Conservation (phyloP, 345 rosid species). For the Eucalyptus regnans region DNA sequence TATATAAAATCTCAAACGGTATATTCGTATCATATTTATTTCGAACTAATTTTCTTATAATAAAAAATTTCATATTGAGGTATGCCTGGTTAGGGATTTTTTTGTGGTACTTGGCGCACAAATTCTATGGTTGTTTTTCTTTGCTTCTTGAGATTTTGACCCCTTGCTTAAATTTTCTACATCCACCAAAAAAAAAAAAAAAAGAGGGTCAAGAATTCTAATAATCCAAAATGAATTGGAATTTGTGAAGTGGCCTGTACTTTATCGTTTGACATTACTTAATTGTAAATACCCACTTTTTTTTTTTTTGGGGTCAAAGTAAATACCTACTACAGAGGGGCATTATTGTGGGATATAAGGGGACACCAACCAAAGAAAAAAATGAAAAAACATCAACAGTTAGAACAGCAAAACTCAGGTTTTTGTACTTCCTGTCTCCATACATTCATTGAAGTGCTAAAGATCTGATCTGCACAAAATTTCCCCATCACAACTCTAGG, state of each 20-base stretch:
- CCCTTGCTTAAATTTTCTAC: not conserved
- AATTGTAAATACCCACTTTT: not conserved
- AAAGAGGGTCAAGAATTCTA: not conserved
- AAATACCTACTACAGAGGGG: not conserved
- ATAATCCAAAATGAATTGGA: not conserved
- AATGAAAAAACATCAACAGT: not conserved
- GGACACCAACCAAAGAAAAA: not conserved
- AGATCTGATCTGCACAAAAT: not conserved
- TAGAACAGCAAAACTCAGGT: not conserved
- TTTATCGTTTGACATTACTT: not conserved
- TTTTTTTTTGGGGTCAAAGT: not conserved
- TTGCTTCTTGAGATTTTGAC: not conserved
- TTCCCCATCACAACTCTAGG: not conserved
- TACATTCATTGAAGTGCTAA: not conserved
- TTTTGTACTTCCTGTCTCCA: not conserved
- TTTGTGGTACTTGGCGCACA: not conserved
- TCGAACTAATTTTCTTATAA: not conserved
- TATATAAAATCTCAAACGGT: not conserved
- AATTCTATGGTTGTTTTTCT: not conserved
- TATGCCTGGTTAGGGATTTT: not conserved
- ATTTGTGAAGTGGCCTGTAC: not conserved
- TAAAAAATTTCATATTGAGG: not conserved
- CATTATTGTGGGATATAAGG: not conserved
- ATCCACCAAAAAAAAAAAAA: not conserved
- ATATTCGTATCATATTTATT: rapidly evolving